A percentile compares a stretch with the other conserved stretches of the same genome.
Evolutionary conservation across 2,329 filamentous ascomycete genomes (phyloP).

Genomic region (Whalleya microplaca): DNA sequence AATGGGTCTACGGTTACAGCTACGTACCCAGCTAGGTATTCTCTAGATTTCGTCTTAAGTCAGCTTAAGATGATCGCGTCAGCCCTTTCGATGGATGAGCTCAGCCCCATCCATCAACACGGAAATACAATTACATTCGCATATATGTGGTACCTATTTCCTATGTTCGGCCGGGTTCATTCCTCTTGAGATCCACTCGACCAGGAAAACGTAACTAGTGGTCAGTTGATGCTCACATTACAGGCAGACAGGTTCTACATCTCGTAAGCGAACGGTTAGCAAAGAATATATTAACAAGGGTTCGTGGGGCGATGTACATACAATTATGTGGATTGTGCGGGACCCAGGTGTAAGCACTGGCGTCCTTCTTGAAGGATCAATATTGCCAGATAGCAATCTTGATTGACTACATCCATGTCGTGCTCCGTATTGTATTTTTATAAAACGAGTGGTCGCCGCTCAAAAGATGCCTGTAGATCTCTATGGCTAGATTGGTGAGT

Average conservation of each 20-base stretch:
- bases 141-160: no score
- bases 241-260: not conserved
- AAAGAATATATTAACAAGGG: not conserved
- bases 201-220: not conserved
- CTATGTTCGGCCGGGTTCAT: no score
- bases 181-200: not conserved
- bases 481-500: not conserved
- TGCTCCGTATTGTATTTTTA: not conserved
- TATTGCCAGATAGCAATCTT: not conserved
- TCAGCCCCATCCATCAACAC: no score
- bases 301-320: not conserved
- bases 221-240: not conserved
- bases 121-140: no score
- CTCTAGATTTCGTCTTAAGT: no score
- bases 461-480: not conserved
- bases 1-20: no score
- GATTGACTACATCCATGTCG: not conserved
- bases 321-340: not conserved
- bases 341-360: no score
- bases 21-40: no score
- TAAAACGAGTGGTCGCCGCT: not conserved
- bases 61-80: no score
- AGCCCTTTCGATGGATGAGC: no score
- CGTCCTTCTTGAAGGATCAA: no score
- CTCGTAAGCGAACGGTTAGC: not conserved